Evolutionary conservation across 208 protist genomes (phyloP), one percentile per base, ranked within the genome.

Genomic region (Trypanosoma caninum): DNA sequence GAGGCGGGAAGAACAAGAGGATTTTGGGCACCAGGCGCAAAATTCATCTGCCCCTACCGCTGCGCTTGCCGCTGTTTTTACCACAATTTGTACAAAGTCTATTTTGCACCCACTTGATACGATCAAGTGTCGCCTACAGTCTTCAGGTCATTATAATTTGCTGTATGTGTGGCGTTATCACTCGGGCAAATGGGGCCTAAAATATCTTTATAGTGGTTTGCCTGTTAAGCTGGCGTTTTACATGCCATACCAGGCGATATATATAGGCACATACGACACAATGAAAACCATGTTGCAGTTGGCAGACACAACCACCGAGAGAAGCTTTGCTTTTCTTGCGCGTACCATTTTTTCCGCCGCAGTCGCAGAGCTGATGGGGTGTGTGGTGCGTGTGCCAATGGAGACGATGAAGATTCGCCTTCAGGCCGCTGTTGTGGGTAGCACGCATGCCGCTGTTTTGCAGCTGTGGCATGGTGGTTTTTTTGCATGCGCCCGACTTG

Each of bases 331-430:
- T 20, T 67, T 64, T 44, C 8, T 85, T 16, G 75, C 61, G 54
- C 66, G 68, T 52, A 88, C 82, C 6, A 54, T 80, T 5, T 37
- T 48, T 4, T 71, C 82, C 13, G 82, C 83, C 0, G 52, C 76
- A 13, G 64, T 63, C 7, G 87, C 87, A 1, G 84, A 94, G 64
- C n/a, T 82, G 7, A 22, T 71, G 27, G 77, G 70, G 44, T 85
- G 76, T 52, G 59, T 76, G 20, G 57, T 84, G 50, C 83, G 87
- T 30, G 80, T 94, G 42, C 87, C 87, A 44, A 94, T 94, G 84
- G 84, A 94, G 64, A 87, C 82, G 38, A 60, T 87, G 59, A 94
- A 94, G 71, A 83, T 91, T 76, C 78, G 87, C 11, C 62, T 94
- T 34, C 87, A 94, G 66, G 68, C 83, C 0, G 56, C 73, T 41